Conservation (phyloP, 2,329 filamentous ascomycete genomes). For the Basipetospora chlamydospora region DNA sequence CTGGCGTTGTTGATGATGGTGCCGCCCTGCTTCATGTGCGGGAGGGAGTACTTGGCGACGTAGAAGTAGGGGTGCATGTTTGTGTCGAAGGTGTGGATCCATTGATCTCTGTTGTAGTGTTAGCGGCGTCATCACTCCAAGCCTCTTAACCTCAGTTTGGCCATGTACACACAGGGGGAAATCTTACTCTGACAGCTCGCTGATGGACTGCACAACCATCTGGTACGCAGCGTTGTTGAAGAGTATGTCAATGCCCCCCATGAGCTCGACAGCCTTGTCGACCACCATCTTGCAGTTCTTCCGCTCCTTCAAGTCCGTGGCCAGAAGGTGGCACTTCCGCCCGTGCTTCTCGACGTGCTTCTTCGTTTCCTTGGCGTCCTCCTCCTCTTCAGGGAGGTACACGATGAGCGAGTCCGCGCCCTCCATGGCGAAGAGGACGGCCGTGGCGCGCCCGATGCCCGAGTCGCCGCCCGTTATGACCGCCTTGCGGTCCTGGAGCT, state of each 20-base stretch:
- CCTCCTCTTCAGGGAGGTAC: conserved; percentile 9
- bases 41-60: conserved; percentile 61
- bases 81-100: conserved; percentile 64
- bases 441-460: conserved; percentile 8
- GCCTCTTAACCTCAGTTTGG: too few relatives aligned
- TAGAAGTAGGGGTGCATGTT: conserved; percentile 78
- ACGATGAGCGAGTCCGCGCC: conserved; percentile 9
- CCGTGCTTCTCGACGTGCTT: conserved; percentile 53
- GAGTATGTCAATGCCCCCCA: conserved; percentile 60
- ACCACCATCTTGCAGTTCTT: conserved; percentile 57
- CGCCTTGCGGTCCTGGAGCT: conserved; percentile 60
- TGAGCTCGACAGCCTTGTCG: conserved; percentile 43
- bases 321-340: conserved; percentile 46
- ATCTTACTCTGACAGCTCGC: conserved; percentile 3
- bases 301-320: conserved; percentile 48
- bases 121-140: conserved; percentile 54
- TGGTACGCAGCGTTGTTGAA: conserved; percentile 64
- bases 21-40: conserved; percentile 59
- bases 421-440: conserved; percentile 8
- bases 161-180: conserved; percentile 13
- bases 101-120: conserved; percentile 62
- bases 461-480: conserved; percentile 72
- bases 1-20: conserved; percentile 79
- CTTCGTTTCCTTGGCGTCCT: conserved; percentile 35
- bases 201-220: conserved; percentile 5